Evolutionary conservation across 305 asterid genomes (phyloP), one percentile per base, ranked within the genome.

Genomic region (Fraxinus sp.): DNA sequence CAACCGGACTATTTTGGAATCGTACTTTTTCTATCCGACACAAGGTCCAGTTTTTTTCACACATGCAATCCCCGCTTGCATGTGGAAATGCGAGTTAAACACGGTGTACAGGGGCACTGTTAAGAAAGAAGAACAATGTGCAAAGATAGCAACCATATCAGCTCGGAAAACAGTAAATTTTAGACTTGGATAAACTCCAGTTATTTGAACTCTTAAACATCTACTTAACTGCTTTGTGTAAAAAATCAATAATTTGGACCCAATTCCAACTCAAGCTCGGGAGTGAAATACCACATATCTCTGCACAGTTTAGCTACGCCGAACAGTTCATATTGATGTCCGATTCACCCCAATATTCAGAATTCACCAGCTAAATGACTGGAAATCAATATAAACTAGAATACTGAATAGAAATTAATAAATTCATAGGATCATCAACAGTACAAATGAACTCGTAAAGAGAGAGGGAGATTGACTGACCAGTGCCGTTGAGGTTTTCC

Each of bases 401-500:
- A 71, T 9, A 71, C 3, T 14, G 41, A 30, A 71, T 1, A 30
- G 20, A 14, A 71, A 71, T 71, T 16, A 30, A 71, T 39, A 6
- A 39, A 32, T 32, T 32, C 74, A 30, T 22, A 64, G 35, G 32
- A 70, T 32, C 76, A 71, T 32, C 11, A 14, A 30, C 39, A 71
- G 11, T 71, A 16, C 36, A 5, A 13, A 70, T 11, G 35, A 9
- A 30, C 22, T 2, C 41, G 41, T 32, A 14, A 3, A 32, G 41
- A 28, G 75, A 30, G 41, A 5, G 36, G 20, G 75, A 70, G 41
- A 13, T 22, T 7, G 41, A 32, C 39, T 70, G 10, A 70, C 75
- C 75, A 30, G 75, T 70, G 41, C 75, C 75, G 24, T 30, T 70
- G 41, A 35, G 41, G 75, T 30, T 70, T 70, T 70, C 75, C 33